phyloP scores from a whole-genome alignment of 2,329 filamentous ascomycete species.

The Xylaria sp. region DNA sequence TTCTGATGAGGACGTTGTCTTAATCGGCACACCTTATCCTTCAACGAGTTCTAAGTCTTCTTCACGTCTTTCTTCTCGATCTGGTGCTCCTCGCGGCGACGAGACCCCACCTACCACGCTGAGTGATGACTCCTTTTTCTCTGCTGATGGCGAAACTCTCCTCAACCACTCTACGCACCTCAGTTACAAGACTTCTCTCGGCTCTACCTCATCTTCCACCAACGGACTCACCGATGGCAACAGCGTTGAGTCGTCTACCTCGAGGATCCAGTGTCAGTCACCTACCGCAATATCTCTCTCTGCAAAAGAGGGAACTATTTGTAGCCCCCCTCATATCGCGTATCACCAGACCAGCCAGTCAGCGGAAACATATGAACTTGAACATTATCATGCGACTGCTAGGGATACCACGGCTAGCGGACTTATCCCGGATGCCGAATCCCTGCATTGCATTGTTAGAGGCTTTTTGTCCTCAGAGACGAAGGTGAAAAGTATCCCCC shows the following conservation, averaged over 20 bases:
- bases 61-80: slow-evolving; percentile 18
- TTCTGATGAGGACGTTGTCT: slow-evolving; percentile 31
- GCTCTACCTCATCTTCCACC: background rate
- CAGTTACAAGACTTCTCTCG: background rate
- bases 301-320: background rate
- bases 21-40: slow-evolving; percentile 15
- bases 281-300: background rate
- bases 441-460: slow-evolving; percentile 27
- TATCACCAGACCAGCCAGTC: background rate
- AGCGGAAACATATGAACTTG: background rate
- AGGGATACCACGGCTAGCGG: background rate
- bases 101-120: slow-evolving; percentile 32
- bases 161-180: slow-evolving; percentile 10
- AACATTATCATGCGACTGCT: background rate
- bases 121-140: slow-evolving; percentile 26
- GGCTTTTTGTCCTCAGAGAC: slow-evolving; percentile 26
- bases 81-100: slow-evolving; percentile 8
- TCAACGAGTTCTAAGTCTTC: slow-evolving; percentile 12
- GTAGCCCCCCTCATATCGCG: background rate
- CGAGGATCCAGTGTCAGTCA: background rate
- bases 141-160: slow-evolving; percentile 20
- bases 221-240: background rate
- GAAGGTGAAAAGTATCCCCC: background rate
- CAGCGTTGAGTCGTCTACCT: background rate
- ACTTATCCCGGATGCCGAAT: slow-evolving; percentile 8